phyloP scores from a whole-genome alignment of 805 yeast species.

The Saturnispora kantuleensis region DNA sequence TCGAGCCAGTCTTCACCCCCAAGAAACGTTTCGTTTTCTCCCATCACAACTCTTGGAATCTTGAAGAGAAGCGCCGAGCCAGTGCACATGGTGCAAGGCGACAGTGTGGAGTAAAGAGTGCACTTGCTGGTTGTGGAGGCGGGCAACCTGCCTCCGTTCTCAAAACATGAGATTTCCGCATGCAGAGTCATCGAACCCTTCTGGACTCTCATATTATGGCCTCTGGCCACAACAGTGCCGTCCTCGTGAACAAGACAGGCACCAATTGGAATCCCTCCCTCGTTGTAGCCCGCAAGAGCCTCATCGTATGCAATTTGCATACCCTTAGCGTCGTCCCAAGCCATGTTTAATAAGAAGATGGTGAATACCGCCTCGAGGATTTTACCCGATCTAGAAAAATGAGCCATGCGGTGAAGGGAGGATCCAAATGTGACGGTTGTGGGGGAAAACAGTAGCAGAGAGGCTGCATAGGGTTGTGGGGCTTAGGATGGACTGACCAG shows the following conservation, averaged over 20 bases:
- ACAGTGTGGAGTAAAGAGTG: constrained; percentile 84
- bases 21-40: constrained; percentile 73
- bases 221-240: constrained; percentile 75
- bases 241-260: constrained; percentile 65
- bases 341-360: constrained; percentile 23
- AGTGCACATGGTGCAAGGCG: constrained; percentile 93
- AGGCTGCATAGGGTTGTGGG: no score
- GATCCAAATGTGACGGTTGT: no score
- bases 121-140: constrained; percentile 73
- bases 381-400: no score
- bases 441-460: no score
- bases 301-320: constrained; percentile 63
- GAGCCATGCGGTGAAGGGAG: no score
- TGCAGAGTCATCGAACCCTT: constrained; percentile 76
- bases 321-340: constrained; percentile 57
- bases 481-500: no score
- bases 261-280: constrained; percentile 70
- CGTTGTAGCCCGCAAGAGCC: constrained; percentile 55
- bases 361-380: no score
- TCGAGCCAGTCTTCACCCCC: constrained; percentile 76
- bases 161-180: constrained; percentile 86
- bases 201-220: constrained; percentile 87
- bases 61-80: constrained; percentile 91
- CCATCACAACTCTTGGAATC: constrained; percentile 75
- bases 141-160: constrained; percentile 81